Percentiles rank a stretch among this genome's conserved stretches.
These are phyloP conservation scores for Lachnum nothofagi DNA, from an alignment of 2,329 filamentous ascomycete genomes.

Conservation along the genomic window DNA sequence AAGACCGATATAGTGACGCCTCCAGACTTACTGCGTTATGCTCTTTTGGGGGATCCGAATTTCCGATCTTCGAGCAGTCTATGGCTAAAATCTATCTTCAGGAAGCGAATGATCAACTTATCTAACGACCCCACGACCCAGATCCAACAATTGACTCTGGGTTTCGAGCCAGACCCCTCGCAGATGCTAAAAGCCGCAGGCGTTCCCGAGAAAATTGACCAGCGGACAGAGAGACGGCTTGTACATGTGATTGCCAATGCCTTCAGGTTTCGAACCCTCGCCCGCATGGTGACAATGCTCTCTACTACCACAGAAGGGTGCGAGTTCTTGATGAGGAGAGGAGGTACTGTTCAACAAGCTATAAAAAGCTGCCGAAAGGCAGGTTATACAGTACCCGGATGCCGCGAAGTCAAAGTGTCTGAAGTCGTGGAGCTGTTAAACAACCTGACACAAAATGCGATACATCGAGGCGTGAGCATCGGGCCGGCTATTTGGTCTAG, in stretches of 20 bases:
- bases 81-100: no score
- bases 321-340: slow-evolving; percentile 8
- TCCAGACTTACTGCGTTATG: slow-evolving; percentile 22
- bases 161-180: slow-evolving; percentile 2
- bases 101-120: no score
- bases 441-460: slow-evolving; percentile 14
- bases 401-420: not conserved
- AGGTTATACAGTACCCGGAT: not conserved
- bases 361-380: slow-evolving; percentile 7
- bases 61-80: no score
- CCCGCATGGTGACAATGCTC: slow-evolving; percentile 13
- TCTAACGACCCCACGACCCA: slow-evolving; percentile 5
- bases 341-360: not conserved
- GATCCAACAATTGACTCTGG: slow-evolving; percentile 5
- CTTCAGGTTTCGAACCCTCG: not conserved
- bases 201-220: not conserved
- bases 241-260: not conserved
- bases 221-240: not conserved
- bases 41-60: slow-evolving; percentile 20
- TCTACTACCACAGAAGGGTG: slow-evolving; percentile 17
- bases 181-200: slow-evolving; percentile 10
- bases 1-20: slow-evolving; percentile 6
- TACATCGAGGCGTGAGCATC: slow-evolving; percentile 12
- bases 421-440: slow-evolving; percentile 12
- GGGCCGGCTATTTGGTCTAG: slow-evolving; percentile 9